Percentiles rank a stretch among this genome's conserved stretches.
phyloP scores from a whole-genome alignment of 2,329 filamentous ascomycete species.

The Diaporthe eres region DNA sequence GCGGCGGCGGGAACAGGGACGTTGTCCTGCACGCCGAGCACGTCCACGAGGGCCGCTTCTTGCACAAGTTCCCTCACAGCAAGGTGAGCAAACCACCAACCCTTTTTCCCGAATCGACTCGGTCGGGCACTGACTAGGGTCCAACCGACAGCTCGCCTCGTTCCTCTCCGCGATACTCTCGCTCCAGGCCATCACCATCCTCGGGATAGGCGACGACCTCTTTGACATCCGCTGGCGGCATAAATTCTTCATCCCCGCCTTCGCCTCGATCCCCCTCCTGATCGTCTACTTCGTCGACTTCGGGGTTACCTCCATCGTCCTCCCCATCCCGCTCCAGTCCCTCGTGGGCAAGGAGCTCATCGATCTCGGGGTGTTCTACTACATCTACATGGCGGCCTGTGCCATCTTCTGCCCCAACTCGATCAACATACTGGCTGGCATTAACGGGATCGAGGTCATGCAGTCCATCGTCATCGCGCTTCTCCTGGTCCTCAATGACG shows the following conservation, averaged over 20 bases:
- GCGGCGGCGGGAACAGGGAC: conserved; percentile 92
- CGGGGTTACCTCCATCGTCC: conserved; percentile 94
- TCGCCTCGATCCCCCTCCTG: conserved; percentile 92
- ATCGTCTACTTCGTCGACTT: conserved; percentile 99
- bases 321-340: conserved; percentile 86
- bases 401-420: conserved; percentile 98
- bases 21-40: conserved; percentile 81
- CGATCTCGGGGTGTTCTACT: conserved; percentile 88
- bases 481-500: conserved; percentile 88
- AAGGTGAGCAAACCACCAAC: conserved; percentile 71
- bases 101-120: background rate
- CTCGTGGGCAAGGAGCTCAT: conserved; percentile 85
- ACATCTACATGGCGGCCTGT: conserved; percentile 95
- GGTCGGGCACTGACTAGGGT: background rate
- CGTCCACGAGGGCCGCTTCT: conserved; percentile 84
- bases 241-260: conserved; percentile 97
- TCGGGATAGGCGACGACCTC: conserved; percentile 94
- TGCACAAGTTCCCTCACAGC: conserved; percentile 94
- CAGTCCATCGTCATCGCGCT: conserved; percentile 93
- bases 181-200: conserved; percentile 88
- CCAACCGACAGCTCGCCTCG: conserved; percentile 79
- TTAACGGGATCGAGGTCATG: conserved; percentile 97
- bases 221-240: conserved; percentile 99
- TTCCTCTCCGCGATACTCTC: conserved; percentile 96
- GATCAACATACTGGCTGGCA: conserved; percentile 99